Conservation (phyloP, 768 basidiomycete genomes). For the Serendipita indica region DNA sequence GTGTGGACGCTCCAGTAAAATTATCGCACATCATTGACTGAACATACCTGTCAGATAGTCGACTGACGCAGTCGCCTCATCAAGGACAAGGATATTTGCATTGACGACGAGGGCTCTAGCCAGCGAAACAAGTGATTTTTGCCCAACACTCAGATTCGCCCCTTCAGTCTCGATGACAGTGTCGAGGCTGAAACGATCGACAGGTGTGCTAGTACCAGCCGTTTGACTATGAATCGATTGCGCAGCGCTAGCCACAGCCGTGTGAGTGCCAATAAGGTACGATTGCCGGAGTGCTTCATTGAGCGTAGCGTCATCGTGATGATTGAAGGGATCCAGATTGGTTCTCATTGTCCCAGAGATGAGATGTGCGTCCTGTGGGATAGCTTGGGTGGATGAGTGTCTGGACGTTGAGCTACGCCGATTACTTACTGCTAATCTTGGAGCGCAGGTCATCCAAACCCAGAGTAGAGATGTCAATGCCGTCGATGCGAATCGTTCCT, state of each 20-base stretch:
- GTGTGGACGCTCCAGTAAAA: conserved; percentile 62
- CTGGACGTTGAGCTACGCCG: not conserved
- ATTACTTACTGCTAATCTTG: conserved; percentile 35
- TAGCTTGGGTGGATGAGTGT: conserved; percentile 27
- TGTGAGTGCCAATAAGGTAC: conserved; percentile 42
- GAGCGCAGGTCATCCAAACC: conserved; percentile 61
- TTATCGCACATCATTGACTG: not conserved
- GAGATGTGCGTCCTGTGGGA: conserved; percentile 59
- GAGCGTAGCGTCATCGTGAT: conserved; percentile 62
- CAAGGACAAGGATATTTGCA: conserved; percentile 69
- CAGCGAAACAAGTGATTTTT: conserved; percentile 73
- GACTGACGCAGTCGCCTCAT: conserved; percentile 60
- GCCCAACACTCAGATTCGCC: conserved; percentile 63
- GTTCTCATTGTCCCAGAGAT: conserved; percentile 70
- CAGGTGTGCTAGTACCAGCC: conserved; percentile 16
- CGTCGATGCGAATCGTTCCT: conserved; percentile 53
- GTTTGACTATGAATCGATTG: conserved; percentile 17
- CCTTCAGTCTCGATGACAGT: conserved; percentile 78
- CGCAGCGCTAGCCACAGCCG: conserved; percentile 14
- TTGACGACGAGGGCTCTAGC: conserved; percentile 84
- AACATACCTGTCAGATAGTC: conserved; percentile 23
- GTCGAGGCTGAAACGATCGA: conserved; percentile 62
- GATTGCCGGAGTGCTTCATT: conserved; percentile 83
- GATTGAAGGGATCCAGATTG: conserved; percentile 81
- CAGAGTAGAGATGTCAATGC: conserved; percentile 65